A percentile compares a stretch with the other conserved stretches of the same genome.
phyloP scores from a whole-genome alignment of 1,284 basidiomycete genomes.

The Ceratobasidium theobromae region DNA sequence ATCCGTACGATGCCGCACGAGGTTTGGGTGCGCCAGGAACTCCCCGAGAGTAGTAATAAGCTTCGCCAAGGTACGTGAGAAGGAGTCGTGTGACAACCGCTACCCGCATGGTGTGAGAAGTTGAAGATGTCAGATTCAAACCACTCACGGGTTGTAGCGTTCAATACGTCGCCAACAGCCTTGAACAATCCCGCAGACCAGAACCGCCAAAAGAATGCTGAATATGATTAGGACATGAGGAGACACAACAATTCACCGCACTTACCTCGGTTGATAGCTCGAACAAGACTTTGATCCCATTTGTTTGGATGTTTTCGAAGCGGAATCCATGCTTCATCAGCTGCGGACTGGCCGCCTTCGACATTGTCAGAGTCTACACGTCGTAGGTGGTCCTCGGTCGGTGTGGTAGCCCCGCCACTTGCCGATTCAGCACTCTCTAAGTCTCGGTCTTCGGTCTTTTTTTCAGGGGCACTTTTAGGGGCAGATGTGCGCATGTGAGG shows the following conservation, averaged over 20 bases:
- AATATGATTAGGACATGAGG: neutral
- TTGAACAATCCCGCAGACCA: conserved; percentile 26
- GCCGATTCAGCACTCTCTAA: conserved; percentile 21
- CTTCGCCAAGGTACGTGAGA: conserved; percentile 26
- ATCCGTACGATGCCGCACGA: conserved; percentile 16
- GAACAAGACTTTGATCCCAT: conserved; percentile 26
- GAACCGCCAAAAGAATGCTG: conserved; percentile 27
- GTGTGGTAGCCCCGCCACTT: neutral
- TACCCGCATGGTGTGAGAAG: neutral
- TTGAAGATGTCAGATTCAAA: neutral
- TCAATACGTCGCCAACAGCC: conserved; percentile 10
- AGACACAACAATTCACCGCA: neutral
- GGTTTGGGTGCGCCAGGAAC: conserved; percentile 22
- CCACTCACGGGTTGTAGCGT: conserved; percentile 25
- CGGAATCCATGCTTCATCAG: conserved; percentile 15
- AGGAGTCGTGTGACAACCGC: conserved; percentile 29
- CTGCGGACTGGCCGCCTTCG: neutral
- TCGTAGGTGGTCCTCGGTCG: neutral
- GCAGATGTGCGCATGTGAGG: conserved; percentile 24
- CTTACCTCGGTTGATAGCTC: conserved; percentile 28
- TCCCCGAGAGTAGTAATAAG: conserved; percentile 23
- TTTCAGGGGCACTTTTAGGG: neutral
- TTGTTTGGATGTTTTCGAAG: conserved; percentile 27
- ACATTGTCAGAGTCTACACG: neutral
- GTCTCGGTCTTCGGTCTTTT: neutral